Evolutionary conservation across 768 basidiomycete genomes (phyloP).

Genomic region (Boletus eberwhitei): DNA sequence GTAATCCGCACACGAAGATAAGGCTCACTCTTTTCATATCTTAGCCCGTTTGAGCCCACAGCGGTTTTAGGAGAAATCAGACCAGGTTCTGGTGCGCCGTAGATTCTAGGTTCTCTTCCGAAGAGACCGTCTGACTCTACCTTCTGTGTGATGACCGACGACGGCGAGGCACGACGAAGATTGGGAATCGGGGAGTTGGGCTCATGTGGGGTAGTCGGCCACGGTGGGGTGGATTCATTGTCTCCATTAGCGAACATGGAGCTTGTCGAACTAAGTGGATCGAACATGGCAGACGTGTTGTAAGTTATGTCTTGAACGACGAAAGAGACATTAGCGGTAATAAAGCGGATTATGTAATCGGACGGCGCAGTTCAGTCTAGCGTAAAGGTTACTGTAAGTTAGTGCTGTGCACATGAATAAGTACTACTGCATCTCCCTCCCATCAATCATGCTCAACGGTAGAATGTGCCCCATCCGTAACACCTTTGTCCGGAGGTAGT

Average conservation of each 20-base stretch:
- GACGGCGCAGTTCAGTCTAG: not conserved
- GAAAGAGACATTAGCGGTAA: not conserved
- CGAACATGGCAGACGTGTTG: constrained; percentile 48
- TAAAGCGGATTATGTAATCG: constrained; percentile 16
- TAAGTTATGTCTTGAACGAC: not conserved
- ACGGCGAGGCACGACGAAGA: constrained; percentile 58
- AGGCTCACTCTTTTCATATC: constrained; percentile 73
- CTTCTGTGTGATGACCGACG: constrained; percentile 46
- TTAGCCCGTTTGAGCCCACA: constrained; percentile 62
- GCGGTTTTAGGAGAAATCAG: constrained; percentile 73
- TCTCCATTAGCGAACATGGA: constrained; percentile 52
- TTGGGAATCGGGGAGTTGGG: constrained; percentile 71
- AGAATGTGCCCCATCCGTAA: constrained; percentile 95
- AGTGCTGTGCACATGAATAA: not conserved
- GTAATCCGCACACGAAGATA: constrained; percentile 89
- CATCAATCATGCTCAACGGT: constrained; percentile 38
- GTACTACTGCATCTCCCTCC: not conserved
- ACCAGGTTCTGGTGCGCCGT: constrained; percentile 81
- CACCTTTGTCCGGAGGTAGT: constrained; percentile 95
- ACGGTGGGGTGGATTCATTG: constrained; percentile 50
- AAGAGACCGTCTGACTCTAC: constrained; percentile 57
- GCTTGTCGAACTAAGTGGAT: constrained; percentile 62
- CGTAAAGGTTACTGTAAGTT: not conserved
- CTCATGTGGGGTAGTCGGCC: constrained; percentile 79
- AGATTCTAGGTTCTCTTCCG: constrained; percentile 81